Conservation (phyloP, 2,329 filamentous ascomycete genomes). For the Fusarium nematophilum region DNA sequence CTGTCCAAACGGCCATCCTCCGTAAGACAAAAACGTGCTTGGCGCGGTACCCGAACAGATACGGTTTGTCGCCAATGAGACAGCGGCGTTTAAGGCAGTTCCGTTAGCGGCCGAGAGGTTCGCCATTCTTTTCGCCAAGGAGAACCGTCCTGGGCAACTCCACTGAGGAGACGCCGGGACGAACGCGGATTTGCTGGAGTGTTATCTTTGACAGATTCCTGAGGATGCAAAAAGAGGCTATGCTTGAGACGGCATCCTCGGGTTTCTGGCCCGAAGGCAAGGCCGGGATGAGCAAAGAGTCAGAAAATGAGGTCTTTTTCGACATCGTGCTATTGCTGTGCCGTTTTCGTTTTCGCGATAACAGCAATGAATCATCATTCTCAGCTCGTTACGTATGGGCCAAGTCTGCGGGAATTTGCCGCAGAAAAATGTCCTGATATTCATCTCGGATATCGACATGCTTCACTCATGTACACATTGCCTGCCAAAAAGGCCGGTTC, state of each 20-base stretch:
- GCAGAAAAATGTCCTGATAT: not conserved
- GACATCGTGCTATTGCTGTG: not conserved
- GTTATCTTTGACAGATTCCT: constrained; percentile 26
- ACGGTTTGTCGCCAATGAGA: constrained; percentile 33
- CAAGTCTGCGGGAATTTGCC: not conserved
- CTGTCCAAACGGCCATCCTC: not conserved
- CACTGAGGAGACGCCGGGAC: constrained; percentile 6
- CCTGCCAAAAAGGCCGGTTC: constrained; percentile 4
- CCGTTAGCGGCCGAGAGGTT: too few relatives aligned
- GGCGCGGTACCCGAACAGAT: constrained; percentile 35
- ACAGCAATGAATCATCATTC: not conserved
- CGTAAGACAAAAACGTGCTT: constrained; percentile 1
- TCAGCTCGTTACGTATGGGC: not conserved
- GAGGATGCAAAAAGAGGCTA: too few relatives aligned
- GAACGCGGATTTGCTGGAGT: constrained; percentile 12
- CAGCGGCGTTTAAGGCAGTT: constrained; percentile 31
- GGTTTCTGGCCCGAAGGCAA: constrained; percentile 16
- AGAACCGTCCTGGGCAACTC: constrained; percentile 10
- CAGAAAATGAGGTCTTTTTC: too few relatives aligned
- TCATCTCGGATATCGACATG: constrained; percentile 9
- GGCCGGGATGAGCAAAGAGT: constrained; percentile 18
- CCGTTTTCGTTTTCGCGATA: too few relatives aligned
- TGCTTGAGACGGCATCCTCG: constrained; percentile 30
- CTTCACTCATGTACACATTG: constrained; percentile 3
- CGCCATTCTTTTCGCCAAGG: too few relatives aligned